Conservation (phyloP, 2,329 filamentous ascomycete genomes). For the Hypoxylon sp. region DNA sequence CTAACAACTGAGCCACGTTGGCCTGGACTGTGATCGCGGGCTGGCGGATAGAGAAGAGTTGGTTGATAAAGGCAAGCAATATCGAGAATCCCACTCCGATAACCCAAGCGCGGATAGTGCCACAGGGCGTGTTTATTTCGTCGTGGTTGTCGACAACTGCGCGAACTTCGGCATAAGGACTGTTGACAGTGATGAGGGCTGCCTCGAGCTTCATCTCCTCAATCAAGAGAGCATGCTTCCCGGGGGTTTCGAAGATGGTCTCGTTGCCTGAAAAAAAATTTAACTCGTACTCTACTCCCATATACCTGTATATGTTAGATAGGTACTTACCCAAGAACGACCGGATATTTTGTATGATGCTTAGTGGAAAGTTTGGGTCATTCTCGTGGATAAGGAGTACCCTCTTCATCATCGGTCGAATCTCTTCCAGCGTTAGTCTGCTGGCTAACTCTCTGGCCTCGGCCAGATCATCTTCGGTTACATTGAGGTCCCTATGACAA, state of each 20-base stretch:
- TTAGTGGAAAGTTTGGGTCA: slow-evolving; percentile 62
- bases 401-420: slow-evolving; percentile 52
- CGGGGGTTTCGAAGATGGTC: slow-evolving; percentile 51
- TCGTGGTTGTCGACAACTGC: slow-evolving; percentile 67
- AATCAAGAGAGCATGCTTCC: slow-evolving; percentile 52
- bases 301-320: neutral
- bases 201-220: slow-evolving; percentile 54
- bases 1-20: slow-evolving; percentile 68
- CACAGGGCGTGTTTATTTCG: slow-evolving; percentile 61
- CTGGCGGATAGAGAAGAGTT: slow-evolving; percentile 69
- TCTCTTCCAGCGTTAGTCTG: slow-evolving; percentile 43
- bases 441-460: slow-evolving; percentile 45
- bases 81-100: slow-evolving; percentile 66
- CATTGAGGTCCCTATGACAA: slow-evolving; percentile 43
- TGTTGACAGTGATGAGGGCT: slow-evolving; percentile 53
- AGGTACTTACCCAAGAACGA: slow-evolving; percentile 53
- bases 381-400: slow-evolving; percentile 58
- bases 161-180: slow-evolving; percentile 58
- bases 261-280: slow-evolving; percentile 24
- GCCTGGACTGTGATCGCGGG: slow-evolving; percentile 66
- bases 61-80: slow-evolving; percentile 65
- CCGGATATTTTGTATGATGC: slow-evolving; percentile 57
- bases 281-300: neutral
- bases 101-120: slow-evolving; percentile 67
- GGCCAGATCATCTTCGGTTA: slow-evolving; percentile 44